Conservation (phyloP, 257 asterid species). For the Nicotiana paniculata region DNA sequence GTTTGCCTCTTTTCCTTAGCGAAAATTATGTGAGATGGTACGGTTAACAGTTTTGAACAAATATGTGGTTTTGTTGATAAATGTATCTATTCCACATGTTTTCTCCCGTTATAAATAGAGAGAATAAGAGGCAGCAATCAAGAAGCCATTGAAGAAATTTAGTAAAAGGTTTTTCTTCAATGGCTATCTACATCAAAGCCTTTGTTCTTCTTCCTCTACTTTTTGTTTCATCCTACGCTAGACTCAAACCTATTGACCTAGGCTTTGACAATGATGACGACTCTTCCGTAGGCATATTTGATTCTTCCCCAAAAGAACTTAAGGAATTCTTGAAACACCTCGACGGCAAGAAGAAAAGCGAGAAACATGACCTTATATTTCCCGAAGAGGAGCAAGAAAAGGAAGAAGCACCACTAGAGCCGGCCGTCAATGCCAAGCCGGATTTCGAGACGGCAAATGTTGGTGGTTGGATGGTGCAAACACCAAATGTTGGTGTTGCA, state of each 20-base stretch:
- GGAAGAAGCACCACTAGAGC: not conserved
- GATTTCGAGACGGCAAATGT: constrained; percentile 10
- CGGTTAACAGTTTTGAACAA: not conserved
- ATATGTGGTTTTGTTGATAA: not conserved
- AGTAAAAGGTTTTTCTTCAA: constrained; percentile 8
- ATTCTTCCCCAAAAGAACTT: not conserved
- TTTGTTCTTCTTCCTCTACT: constrained; percentile 18
- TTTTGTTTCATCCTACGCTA: constrained; percentile 8
- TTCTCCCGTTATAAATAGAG: not conserved
- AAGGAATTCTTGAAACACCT: not conserved
- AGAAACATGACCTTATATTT: not conserved
- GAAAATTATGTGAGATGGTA: not conserved
- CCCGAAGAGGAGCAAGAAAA: not conserved
- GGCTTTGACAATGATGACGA: not conserved
- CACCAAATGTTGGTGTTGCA: constrained; percentile 52
- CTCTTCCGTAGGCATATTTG: not conserved
- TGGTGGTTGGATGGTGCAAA: constrained; percentile 51
- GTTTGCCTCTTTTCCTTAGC: not conserved
- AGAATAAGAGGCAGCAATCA: not conserved
- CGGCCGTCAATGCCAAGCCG: not conserved
- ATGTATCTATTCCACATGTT: not conserved
- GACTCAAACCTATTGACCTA: not conserved
- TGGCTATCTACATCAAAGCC: constrained; percentile 5
- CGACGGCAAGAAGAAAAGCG: not conserved
- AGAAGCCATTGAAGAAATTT: not conserved